Percentiles rank a stretch among this genome's conserved stretches.
Conservation (phyloP, 2,329 filamentous ascomycete species). For the Colletotrichum navitas region DNA sequence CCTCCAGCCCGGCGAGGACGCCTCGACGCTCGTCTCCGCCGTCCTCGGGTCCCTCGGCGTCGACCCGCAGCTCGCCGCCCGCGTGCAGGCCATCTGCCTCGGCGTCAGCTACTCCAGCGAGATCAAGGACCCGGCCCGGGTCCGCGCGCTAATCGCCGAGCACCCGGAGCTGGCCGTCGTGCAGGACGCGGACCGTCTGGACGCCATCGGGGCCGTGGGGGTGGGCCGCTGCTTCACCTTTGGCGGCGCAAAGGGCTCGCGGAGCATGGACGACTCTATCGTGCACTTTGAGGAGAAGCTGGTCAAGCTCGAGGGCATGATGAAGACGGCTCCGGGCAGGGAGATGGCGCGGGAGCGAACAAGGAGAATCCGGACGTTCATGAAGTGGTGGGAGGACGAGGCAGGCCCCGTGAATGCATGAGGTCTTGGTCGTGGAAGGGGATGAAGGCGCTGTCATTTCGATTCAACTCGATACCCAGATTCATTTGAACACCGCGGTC, state of each 20-base stretch:
- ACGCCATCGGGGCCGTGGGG: constrained; percentile 89
- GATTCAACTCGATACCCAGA: constrained; percentile 41
- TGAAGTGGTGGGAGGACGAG: constrained; percentile 71
- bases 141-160: constrained; percentile 70
- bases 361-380: constrained; percentile 64
- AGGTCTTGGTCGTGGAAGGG: not conserved
- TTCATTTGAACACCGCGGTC: constrained; percentile 6
- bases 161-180: constrained; percentile 86
- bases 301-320: constrained; percentile 71
- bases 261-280: constrained; percentile 71
- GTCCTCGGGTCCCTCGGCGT: constrained; percentile 71
- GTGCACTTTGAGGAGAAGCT: constrained; percentile 84
- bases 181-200: constrained; percentile 93
- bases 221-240: constrained; percentile 84
- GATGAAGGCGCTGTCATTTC: constrained; percentile 6
- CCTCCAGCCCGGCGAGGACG: constrained; percentile 67
- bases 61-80: constrained; percentile 67
- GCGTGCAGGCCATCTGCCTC: constrained; percentile 78
- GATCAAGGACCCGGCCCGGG: constrained; percentile 70
- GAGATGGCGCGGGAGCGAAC: constrained; percentile 67
- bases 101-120: constrained; percentile 86
- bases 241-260: constrained; percentile 73
- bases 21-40: constrained; percentile 66
- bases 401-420: constrained; percentile 29
- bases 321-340: constrained; percentile 71